Base-by-base conservation (phyloP, 1,139 yeast genomes). In the Yamadazyma diddensiae region DNA sequence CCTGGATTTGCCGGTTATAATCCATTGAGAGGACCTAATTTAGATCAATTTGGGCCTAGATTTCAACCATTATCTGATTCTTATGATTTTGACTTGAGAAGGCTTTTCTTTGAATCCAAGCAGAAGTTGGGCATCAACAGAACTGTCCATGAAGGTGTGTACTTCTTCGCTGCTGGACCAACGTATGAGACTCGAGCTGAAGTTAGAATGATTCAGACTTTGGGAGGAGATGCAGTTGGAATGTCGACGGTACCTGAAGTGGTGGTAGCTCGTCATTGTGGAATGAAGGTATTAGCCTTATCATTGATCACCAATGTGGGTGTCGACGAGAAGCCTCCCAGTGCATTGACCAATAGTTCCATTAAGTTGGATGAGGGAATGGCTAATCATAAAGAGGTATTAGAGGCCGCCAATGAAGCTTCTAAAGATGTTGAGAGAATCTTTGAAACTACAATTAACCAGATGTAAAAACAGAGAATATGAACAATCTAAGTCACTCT, bases 191-290 rank as follows among this genome's bases (percentile, higher is more conserved):
- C 90, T 6, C 70, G 97, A 47, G 96, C 97, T 0, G 97, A 92
- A 59, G 83, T 83, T n/a, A 69, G 95, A 38, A 71, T 81, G 70
- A 66, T 90, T 29, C 62, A 78, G 41, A 48, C 66, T 8, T 47
- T 84, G 28, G 97, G 97, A 6, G 97, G 88, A 29, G 97, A 92
- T 58, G 86, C 94, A 0, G 97, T 90, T 5, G 98, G 98, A 3
- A 92, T 92, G 98, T 84, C 95, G 38, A 92, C 97, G 0, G 97
- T 90, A 21, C 97, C 98, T 0, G 98, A 92, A 57, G 95, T 87
- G 2, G 77, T 88, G 43, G 82, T 86, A 10, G 97, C 96, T 3
- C 80, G 96, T 52, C 97, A 92, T 56, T 73, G 82, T 37, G 94
- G 88, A 1, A 58, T 94, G 62, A 70, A 69, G 42, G 95, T 87